Evolutionary conservation across 78 protist species (phyloP).

Genomic region (Dictyostelium intermedium): DNA sequence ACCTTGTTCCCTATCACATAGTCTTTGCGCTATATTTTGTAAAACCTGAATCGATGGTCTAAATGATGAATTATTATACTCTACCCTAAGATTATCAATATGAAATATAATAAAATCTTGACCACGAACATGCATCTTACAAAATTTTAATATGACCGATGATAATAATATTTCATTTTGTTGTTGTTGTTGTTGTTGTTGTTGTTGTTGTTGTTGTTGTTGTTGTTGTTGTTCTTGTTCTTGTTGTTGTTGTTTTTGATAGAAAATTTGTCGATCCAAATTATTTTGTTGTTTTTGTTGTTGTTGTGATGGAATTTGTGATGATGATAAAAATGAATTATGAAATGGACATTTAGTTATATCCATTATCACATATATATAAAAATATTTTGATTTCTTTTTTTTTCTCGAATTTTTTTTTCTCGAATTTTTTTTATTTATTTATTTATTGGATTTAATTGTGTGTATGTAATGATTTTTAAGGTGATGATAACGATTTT

Average conservation of each 20-base stretch:
- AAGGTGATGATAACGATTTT: neutral
- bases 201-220: neutral
- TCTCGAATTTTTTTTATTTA: neutral
- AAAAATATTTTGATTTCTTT: neutral
- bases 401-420: neutral
- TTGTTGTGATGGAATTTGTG: neutral
- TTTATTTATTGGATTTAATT: neutral
- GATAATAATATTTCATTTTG: neutral
- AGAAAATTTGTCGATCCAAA: neutral
- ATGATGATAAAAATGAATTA: conserved; percentile 6
- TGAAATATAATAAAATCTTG: conserved; percentile 48
- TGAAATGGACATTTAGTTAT: neutral
- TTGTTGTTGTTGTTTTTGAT: neutral
- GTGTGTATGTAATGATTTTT: neutral
- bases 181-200: neutral
- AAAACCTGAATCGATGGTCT: neutral
- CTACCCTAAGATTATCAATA: conserved; percentile 12
- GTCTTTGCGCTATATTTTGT: conserved; percentile 8
- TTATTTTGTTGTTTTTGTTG: neutral
- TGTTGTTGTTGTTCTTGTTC: neutral
- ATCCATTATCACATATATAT: neutral
- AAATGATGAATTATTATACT: neutral
- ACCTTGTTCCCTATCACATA: conserved; percentile 24
- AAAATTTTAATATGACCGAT: conserved; percentile 7
- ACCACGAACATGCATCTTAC: conserved; percentile 51